Evolutionary conservation across 2,329 filamentous ascomycete genomes (phyloP), one percentile per base, ranked within the genome.

Genomic region (Aspergillus clavatus): DNA sequence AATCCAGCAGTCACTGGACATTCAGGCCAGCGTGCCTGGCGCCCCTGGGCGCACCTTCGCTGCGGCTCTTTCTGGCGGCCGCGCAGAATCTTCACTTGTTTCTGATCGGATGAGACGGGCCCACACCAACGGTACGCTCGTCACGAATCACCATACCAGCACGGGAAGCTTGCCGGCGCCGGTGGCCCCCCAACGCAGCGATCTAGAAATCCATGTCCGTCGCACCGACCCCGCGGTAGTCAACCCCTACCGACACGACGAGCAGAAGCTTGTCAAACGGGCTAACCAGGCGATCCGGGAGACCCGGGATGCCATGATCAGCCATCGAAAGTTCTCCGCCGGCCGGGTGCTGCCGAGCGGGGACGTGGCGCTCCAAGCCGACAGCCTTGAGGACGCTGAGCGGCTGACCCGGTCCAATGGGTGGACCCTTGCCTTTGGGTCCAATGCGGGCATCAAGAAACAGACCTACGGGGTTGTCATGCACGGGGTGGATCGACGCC

Each of bases 331-430:
- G 21, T n/a, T 40, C 23, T 40, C 18, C n/a, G 29, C 38, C 8
- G 26, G 16, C 24, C 18, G 26, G 7, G 26, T 40, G 4, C 26
- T 40, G 3, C 26, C 38, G 14, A 40, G 38, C 8, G 26, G 16
- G 7, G 26, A 40, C 21, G 21, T 40, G 4, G 21, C 29, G 24
- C 38, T 40, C 2, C 26, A 26, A 5, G 24, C 26, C 12, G 38
- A 40, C 8, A 24, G 38, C 38, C 24, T 40, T 6, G 38, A 40
- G 21, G 26, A 40, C 29, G 18, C 26, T n/a, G 24, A 40, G 28
- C 24, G 28, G 26, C 16, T 40, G 21, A 26, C 38, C 14, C n/a
- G 22, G 3, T 21, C 21, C 3, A 14, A 12, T 11, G 24, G 7
- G 4, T 39, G 22, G 37, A 26, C 10, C 12, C 21, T 5, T 4